Evolutionary conservation across 1,284 basidiomycete genomes (phyloP), one percentile per base, ranked within the genome.

Genomic region (Entoloma clypeatum): DNA sequence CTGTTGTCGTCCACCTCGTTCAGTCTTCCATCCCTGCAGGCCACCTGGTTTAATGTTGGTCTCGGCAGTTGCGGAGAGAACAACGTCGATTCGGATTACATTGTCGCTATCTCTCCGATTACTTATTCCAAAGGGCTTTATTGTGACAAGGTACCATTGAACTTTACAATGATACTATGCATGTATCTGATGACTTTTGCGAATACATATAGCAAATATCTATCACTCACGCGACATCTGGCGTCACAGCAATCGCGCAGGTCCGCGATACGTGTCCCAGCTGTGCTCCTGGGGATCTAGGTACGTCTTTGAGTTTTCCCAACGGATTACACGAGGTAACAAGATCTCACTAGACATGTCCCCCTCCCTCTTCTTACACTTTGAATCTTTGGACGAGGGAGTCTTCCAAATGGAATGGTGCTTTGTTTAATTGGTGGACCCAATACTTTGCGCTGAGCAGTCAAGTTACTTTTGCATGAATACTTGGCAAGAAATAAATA

Each of bases 41-140:
- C 68, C 17, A 70, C 68, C 27, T 71, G 60, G 58, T 71, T 63
- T 48, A 39, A 62, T 27, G 61, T 65, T 39, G 70, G 69, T 33
- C 62, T 71, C 24, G 70, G 69, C 30, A 65, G 61, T 31, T 71
- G 69, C 47, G 69, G 69, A 16, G 45, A 61, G 47, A 58, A 45
- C 14, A 64, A 69, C 48, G 50, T 48, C 24, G 44, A 62, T 45
- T 58, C 44, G 47, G 59, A 68, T 47, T 53, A 58, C 41, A 62
- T 72, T 50, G 62, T 71, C 31, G 69, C 68, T 26, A 58, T 71
- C 40, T 58, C 65, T 14, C 50, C 60, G 29, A 33, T 39, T 18
- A 57, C 62, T 39, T 69, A 65, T 34, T 63, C 58, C 38, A 37
- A 40, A 31, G 68, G 67, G 32, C 33, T 36, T 13, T 62, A 69